phyloP scores from a whole-genome alignment of 2,329 filamentous ascomycete genomes.

The Akanthomyces lecanii region DNA sequence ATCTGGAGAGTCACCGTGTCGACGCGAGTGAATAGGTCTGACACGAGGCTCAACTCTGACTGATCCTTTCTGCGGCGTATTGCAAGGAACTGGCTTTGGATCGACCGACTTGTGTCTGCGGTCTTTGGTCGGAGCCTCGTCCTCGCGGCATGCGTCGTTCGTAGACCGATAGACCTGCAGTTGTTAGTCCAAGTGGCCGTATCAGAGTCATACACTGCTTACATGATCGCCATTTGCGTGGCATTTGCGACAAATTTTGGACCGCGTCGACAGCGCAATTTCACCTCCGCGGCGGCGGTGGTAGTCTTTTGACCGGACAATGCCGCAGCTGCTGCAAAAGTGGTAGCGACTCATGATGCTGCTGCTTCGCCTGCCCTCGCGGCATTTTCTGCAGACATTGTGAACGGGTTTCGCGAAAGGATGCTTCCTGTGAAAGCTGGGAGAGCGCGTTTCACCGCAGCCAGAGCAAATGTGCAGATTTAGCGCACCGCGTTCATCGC shows the following conservation, averaged over 20 bases:
- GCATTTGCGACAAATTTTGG: conserved; percentile 12
- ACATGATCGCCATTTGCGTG: not conserved
- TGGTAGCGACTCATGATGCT: conserved; percentile 28
- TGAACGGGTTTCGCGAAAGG: conserved; percentile 27
- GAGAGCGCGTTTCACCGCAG: conserved; percentile 34
- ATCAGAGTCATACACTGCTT: not conserved
- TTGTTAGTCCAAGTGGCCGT: not conserved
- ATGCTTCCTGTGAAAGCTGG: conserved; percentile 32
- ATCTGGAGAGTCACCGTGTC: not conserved
- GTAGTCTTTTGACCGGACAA: conserved; percentile 36
- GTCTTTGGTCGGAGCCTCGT: not conserved
- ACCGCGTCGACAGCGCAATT: not conserved
- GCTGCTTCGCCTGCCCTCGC: conserved; percentile 24
- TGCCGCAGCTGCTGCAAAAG: conserved; percentile 42
- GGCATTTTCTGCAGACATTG: conserved; percentile 35
- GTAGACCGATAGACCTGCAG: not conserved
- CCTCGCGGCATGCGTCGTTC: not conserved
- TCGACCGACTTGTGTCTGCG: not conserved
- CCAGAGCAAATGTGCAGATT: conserved; percentile 32
- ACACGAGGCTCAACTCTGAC: not conserved
- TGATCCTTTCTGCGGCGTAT: not conserved
- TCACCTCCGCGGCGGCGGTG: conserved; percentile 23
- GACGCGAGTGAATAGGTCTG: not conserved
- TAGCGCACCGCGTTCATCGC: not conserved
- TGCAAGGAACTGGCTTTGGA: not conserved